phyloP scores from a whole-genome alignment of 306 rosid genomes.

The Lathyrus oleraceus region DNA sequence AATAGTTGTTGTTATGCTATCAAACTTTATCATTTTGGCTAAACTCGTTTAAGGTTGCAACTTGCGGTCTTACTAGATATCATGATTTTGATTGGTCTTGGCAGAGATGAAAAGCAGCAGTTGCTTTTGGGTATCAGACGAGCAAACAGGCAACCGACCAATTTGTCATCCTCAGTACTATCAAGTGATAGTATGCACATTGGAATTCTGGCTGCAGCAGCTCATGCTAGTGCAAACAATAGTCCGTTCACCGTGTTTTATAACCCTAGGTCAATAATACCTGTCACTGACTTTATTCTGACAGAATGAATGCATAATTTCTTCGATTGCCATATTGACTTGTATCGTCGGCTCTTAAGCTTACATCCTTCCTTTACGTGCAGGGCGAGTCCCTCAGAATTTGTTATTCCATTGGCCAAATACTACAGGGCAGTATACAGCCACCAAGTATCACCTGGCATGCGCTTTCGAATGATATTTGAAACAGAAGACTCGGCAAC shows the following conservation, averaged over 20 bases:
- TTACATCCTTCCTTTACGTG: slow-evolving; percentile 30
- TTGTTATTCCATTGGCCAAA: slow-evolving; percentile 96
- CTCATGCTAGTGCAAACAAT: slow-evolving; percentile 91
- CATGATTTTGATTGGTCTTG: slow-evolving; percentile 21
- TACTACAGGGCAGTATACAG: slow-evolving; percentile 94
- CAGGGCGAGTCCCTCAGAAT: slow-evolving; percentile 99
- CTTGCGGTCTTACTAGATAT: background rate
- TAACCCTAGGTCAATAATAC: slow-evolving; percentile 74
- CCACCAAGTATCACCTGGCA: slow-evolving; percentile 86
- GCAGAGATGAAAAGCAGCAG: slow-evolving; percentile 94
- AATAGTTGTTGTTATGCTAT: background rate
- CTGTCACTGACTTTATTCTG: background rate
- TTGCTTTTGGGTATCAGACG: slow-evolving; percentile 95
- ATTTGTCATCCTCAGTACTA: slow-evolving; percentile 80
- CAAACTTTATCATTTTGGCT: slow-evolving; percentile 17
- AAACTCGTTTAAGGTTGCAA: slow-evolving; percentile 3
- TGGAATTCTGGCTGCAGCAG: slow-evolving; percentile 97
- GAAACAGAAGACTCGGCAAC: slow-evolving; percentile 99
- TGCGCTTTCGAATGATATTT: slow-evolving; percentile 98
- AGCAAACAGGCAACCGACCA: slow-evolving; percentile 86
- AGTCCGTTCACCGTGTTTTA: slow-evolving; percentile 86
- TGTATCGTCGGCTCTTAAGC: slow-evolving; percentile 18
- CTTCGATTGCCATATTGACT: background rate
- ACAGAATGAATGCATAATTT: background rate
- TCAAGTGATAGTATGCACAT: slow-evolving; percentile 99